Base-by-base conservation (phyloP, 352 stramenopile genomes). In the Phytopythium cucurbitacearum region DNA sequence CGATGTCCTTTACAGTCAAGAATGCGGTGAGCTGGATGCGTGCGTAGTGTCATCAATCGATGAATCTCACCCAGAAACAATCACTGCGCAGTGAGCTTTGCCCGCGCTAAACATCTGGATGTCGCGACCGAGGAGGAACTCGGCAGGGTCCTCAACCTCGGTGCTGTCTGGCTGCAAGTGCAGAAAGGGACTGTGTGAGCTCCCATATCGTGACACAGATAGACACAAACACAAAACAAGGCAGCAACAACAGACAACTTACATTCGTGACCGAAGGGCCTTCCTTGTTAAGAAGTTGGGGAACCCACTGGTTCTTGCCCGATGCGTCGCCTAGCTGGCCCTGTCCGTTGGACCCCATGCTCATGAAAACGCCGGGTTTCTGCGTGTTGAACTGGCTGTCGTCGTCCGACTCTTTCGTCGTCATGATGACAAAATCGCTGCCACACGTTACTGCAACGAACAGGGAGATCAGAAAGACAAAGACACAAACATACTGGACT, bases 241-340 rank as follows among this genome's bases (percentile, higher is more conserved):
- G 8, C 34, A 13, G 0, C 10, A 13, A 4, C 34, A 16, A 28
- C 36, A 4, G 32, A 40, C 2, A 1, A 47, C 64, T 45, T 67
- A 89, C 81, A 40, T 54, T 76, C 15, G 82, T 92, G 51, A 75
- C 57, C 16, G 73, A 65, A 3, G 79, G 55, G 1, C 70, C 73
- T 28, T 90, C 72, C 45, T 87, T 88, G 60, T 92, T 92, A 9
- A 92, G 57, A 3, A 85, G 63, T 55, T 90, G 82, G 0, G 82
- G 82, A 8, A 92, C 77, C 82, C 82, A 92, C 55, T 92, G 82
- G 59, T 92, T 90, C 51, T 86, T 87, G n/a, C 67, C 67, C 0
- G 71, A 78, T 21, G 65, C 79, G 57, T 92, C 82, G 5, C 67
- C 82, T 0, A 92, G 57, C 47, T 92, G 82, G 0, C 67, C 79